A percentile compares a stretch with the other conserved stretches of the same genome.
Conservation (phyloP, 2,329 filamentous ascomycete genomes). For the Sarocladiaceae sp. region DNA sequence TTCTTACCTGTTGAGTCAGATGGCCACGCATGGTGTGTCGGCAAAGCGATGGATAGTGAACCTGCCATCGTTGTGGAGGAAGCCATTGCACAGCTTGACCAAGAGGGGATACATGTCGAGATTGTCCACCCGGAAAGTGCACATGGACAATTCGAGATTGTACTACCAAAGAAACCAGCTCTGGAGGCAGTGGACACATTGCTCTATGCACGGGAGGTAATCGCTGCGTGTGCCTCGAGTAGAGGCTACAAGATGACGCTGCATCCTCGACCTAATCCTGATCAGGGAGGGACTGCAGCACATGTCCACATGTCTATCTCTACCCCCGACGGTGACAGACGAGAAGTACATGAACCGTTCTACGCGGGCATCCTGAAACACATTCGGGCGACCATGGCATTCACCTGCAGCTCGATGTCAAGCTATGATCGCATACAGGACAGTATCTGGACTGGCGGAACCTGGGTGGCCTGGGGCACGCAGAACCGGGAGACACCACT, state of each 20-base stretch:
- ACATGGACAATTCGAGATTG: conserved; percentile 72
- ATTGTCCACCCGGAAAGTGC: conserved; percentile 73
- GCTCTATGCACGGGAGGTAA: conserved; percentile 65
- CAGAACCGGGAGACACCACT: conserved; percentile 76
- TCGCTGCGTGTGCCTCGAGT: conserved; percentile 58
- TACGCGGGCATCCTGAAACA: conserved; percentile 68
- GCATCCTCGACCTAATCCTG: conserved; percentile 59
- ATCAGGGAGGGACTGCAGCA: conserved; percentile 54
- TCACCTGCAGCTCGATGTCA: conserved; percentile 60
- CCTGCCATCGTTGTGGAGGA: conserved; percentile 58
- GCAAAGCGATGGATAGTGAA: conserved; percentile 55
- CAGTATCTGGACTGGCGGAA: conserved; percentile 72
- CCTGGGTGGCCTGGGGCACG: conserved; percentile 76
- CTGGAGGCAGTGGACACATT: conserved; percentile 68
- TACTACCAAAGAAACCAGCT: conserved; percentile 59
- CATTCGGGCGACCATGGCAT: conserved; percentile 62
- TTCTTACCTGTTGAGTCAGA: conserved; percentile 46
- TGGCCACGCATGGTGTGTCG: conserved; percentile 68
- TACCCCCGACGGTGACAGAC: conserved; percentile 33
- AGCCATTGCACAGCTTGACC: conserved; percentile 56
- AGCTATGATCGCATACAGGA: conserved; percentile 68
- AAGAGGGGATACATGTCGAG: conserved; percentile 62
- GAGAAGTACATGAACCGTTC: conserved; percentile 56
- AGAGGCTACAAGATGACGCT: conserved; percentile 65
- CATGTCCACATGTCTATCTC: conserved; percentile 69